A percentile compares a stretch with the other conserved stretches of the same genome.
Evolutionary conservation across 495 filamentous ascomycete genomes (phyloP).

Genomic region (Trichoderma reesei): DNA sequence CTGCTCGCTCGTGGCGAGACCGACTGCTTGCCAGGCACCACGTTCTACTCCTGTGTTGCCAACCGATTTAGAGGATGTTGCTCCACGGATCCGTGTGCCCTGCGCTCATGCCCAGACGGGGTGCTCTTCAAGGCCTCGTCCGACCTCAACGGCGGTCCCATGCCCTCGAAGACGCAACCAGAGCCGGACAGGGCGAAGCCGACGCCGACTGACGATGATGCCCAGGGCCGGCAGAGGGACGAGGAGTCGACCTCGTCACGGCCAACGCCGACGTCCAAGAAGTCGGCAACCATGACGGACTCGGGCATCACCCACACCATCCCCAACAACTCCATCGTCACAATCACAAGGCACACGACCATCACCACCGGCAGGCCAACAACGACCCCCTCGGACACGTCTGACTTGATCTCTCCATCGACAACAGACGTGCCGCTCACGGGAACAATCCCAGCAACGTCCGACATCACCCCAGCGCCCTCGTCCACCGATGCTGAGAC

Average conservation of each 20-base stretch:
- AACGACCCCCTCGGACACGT: not conserved
- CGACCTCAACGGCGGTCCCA: not conserved
- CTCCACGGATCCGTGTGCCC: constrained; percentile 15
- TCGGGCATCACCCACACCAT: constrained; percentile 6
- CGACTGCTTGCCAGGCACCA: not conserved
- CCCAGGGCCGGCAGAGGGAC: not conserved
- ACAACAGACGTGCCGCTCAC: not conserved
- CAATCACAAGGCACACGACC: constrained; percentile 8
- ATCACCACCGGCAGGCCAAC: not conserved
- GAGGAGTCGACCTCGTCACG: not conserved
- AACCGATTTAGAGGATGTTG: constrained; percentile 18
- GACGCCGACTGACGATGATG: not conserved
- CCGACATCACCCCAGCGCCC: not conserved
- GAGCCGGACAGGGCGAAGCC: not conserved
- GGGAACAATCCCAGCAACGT: not conserved
- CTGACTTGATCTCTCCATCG: not conserved
- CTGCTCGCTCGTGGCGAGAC: not conserved
- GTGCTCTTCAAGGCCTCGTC: not conserved
- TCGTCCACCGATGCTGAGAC: not conserved
- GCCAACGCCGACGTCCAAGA: not conserved
- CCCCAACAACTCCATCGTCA: constrained; percentile 8
- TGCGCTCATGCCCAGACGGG: not conserved
- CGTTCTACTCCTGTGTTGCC: not conserved
- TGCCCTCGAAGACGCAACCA: too few species aligned
- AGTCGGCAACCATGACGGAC: not conserved